These are phyloP conservation scores for Excoecaria cochinchinensis DNA, from an alignment of 345 rosid genomes.

Conservation along the genomic window DNA sequence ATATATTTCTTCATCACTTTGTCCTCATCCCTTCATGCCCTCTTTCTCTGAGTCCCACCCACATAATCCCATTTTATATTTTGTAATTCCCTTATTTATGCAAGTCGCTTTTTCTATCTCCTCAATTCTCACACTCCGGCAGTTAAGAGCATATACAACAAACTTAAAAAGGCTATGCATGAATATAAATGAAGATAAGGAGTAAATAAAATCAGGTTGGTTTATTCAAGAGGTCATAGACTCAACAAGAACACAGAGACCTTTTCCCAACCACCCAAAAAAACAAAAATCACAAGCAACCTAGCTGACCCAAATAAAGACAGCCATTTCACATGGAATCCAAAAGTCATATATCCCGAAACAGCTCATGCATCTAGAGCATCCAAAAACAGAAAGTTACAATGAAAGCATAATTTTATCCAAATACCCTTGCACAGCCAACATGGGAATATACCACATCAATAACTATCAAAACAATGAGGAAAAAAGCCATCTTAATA, in stretches of 20 bases:
- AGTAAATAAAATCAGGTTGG: background rate
- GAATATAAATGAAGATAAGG: background rate
- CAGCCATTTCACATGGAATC: background rate
- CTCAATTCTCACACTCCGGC: background rate
- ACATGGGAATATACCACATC: background rate
- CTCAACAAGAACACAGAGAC: background rate
- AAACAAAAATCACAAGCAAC: background rate
- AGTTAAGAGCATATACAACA: background rate
- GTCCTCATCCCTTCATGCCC: background rate
- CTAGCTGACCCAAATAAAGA: background rate
- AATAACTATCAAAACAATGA: constrained; percentile 2
- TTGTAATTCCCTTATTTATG: background rate
- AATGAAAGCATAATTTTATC: background rate
- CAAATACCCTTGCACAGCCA: background rate
- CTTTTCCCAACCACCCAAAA: too few relatives aligned
- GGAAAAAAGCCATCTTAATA: background rate
- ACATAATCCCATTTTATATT: too few relatives aligned
- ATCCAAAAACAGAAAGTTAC: background rate
- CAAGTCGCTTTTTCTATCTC: background rate
- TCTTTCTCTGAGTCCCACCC: background rate
- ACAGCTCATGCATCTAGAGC: background rate
- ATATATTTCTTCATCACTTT: constrained; percentile 1
- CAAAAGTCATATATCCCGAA: background rate
- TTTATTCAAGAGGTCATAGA: background rate
- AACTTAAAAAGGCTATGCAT: background rate